Evolutionary conservation across 345 rosid genomes (phyloP).

Genomic region (Noccaea caerulescens): DNA sequence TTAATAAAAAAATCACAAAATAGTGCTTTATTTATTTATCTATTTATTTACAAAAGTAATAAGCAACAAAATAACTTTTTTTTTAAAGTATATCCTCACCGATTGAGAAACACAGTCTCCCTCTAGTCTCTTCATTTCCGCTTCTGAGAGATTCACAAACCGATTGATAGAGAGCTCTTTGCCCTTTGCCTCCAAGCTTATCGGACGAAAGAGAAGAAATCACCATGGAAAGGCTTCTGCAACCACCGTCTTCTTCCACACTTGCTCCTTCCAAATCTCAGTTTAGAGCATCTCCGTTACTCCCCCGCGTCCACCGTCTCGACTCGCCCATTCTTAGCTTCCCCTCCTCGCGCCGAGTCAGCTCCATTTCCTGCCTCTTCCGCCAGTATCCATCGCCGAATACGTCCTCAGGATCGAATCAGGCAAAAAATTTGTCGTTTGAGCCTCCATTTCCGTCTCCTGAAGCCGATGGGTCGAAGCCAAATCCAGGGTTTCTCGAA

Average conservation of each 20-base stretch:
- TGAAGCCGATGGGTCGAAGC: slow-evolving; percentile 40
- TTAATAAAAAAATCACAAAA: neutral
- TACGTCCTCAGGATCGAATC: slow-evolving; percentile 27
- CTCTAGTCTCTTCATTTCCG: slow-evolving; percentile 4
- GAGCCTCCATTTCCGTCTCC: slow-evolving; percentile 35
- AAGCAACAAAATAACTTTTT: neutral
- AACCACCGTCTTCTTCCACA: slow-evolving; percentile 54
- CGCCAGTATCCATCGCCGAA: slow-evolving; percentile 42
- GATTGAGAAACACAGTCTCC: slow-evolving; percentile 15
- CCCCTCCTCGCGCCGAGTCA: slow-evolving; percentile 42
- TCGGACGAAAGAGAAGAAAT: slow-evolving; percentile 25
- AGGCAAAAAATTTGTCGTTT: neutral
- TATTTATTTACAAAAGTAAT: neutral
- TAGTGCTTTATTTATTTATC: neutral
- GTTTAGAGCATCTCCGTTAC: slow-evolving; percentile 45
- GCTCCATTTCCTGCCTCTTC: slow-evolving; percentile 51
- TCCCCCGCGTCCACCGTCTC: slow-evolving; percentile 41
- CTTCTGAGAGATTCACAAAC: slow-evolving; percentile 8
- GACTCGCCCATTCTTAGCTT: slow-evolving; percentile 45
- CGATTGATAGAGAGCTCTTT: neutral
- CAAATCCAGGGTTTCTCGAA: slow-evolving; percentile 42
- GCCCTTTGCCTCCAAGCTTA: slow-evolving; percentile 1
- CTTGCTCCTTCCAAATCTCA: slow-evolving; percentile 47
- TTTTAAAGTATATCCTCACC: slow-evolving; percentile 21
- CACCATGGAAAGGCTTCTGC: slow-evolving; percentile 93